Percentiles rank a stretch among this genome's conserved stretches.
Conservation (phyloP, 106 monocot species). For the Apostasia ramifera region DNA sequence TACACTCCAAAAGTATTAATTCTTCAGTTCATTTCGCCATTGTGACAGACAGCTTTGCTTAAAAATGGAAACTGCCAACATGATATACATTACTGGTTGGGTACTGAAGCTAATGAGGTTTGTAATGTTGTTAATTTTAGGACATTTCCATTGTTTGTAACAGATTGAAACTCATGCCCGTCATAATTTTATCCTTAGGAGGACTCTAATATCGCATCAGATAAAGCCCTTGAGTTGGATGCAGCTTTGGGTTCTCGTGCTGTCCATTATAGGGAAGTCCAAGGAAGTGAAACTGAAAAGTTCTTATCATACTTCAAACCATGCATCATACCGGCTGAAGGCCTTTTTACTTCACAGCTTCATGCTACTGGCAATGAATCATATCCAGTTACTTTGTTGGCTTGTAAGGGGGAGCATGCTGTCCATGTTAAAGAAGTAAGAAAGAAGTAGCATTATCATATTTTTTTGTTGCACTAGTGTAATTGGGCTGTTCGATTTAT, state of each 20-base stretch:
- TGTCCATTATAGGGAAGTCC: conserved; percentile 40
- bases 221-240: conserved; percentile 42
- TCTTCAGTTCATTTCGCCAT: neutral
- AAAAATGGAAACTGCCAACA: conserved; percentile 4
- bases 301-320: conserved; percentile 57
- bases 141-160: neutral
- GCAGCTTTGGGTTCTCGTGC: conserved; percentile 37
- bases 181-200: conserved; percentile 8
- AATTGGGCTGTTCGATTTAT: neutral
- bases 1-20: neutral
- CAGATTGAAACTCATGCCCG: too few species aligned
- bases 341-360: conserved; percentile 19
- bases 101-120: neutral
- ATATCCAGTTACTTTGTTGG: conserved; percentile 11
- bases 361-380: conserved; percentile 1
- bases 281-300: conserved; percentile 38
- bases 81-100: conserved; percentile 10
- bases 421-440: conserved; percentile 34
- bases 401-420: conserved; percentile 34
- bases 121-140: neutral
- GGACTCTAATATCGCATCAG: conserved; percentile 22
- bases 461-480: neutral
- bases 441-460: neutral
- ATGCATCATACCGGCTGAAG: conserved; percentile 39
- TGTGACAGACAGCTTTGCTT: conserved; percentile 1